Evolutionary conservation across 1,284 basidiomycete species (phyloP).

Genomic region (Phylloporus sp.): DNA sequence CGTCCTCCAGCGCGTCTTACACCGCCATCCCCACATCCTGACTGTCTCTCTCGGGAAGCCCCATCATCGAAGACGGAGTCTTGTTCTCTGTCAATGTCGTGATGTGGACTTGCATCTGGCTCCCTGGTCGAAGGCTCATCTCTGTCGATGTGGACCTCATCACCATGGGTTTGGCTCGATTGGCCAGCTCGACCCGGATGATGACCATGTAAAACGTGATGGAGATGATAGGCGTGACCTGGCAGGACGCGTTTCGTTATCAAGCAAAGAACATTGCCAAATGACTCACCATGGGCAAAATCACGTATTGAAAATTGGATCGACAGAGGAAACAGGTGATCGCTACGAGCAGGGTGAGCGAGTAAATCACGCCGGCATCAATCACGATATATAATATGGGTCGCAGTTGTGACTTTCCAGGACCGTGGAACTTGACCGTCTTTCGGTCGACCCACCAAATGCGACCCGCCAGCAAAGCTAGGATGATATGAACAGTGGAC

Average conservation of each 20-base stretch:
- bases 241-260: not conserved
- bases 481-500: not conserved
- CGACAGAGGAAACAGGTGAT: slow-evolving; percentile 20
- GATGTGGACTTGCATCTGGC: slow-evolving; percentile 15
- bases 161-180: not conserved
- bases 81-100: slow-evolving; percentile 9
- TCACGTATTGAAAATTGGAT: slow-evolving; percentile 25
- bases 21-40: slow-evolving; percentile 2
- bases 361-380: slow-evolving; percentile 36
- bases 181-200: slow-evolving; percentile 28
- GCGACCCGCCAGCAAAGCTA: slow-evolving; percentile 32
- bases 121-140: slow-evolving; percentile 1
- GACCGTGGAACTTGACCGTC: slow-evolving; percentile 6
- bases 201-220: slow-evolving; percentile 38
- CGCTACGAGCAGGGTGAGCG: slow-evolving; percentile 22
- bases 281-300: slow-evolving; percentile 30
- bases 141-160: not conserved
- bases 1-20: not conserved
- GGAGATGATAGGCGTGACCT: slow-evolving; percentile 32
- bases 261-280: not conserved
- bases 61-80: no score
- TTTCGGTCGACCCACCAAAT: slow-evolving; percentile 34
- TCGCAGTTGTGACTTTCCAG: slow-evolving; percentile 22
- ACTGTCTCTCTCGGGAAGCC: not conserved
- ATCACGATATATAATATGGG: slow-evolving; percentile 32